Conservation (phyloP, 345 rosid genomes). For the Ceriops decandra region DNA sequence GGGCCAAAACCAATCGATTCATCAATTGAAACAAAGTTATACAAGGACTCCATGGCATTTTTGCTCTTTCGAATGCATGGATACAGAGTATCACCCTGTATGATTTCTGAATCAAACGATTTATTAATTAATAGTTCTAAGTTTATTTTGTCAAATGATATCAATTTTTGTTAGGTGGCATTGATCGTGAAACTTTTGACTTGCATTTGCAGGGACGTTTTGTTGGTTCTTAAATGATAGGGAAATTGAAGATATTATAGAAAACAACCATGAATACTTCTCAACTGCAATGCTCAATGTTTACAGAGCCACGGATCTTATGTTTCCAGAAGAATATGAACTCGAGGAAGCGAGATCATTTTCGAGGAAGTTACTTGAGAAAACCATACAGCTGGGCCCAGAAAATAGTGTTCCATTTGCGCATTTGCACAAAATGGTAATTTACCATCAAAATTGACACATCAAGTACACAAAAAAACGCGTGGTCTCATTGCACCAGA, state of each 20-base stretch:
- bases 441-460: too few relatives aligned
- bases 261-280: slow-evolving; percentile 30
- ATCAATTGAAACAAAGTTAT: slow-evolving; percentile 24
- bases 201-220: slow-evolving; percentile 39
- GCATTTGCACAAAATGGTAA: too few relatives aligned
- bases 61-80: slow-evolving; percentile 54
- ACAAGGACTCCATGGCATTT: slow-evolving; percentile 57
- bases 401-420: too few relatives aligned
- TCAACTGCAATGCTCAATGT: slow-evolving; percentile 40
- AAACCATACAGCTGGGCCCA: slow-evolving; percentile 2
- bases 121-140: not conserved
- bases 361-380: slow-evolving; percentile 40
- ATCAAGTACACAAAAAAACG: too few relatives aligned
- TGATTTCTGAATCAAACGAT: not conserved
- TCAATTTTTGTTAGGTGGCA: too few relatives aligned
- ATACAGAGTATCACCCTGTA: slow-evolving; percentile 46
- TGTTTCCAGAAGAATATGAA: slow-evolving; percentile 51
- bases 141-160: not conserved
- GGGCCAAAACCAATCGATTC: slow-evolving; percentile 1
- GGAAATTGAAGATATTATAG: slow-evolving; percentile 30
- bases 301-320: slow-evolving; percentile 53
- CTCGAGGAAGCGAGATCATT: slow-evolving; percentile 48
- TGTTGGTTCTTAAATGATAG: slow-evolving; percentile 51
- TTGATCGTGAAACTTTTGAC: too few relatives aligned
- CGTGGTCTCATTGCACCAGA: too few relatives aligned